Base-by-base conservation (phyloP, 257 asterid genomes). In the Rehmannia glutinosa region DNA sequence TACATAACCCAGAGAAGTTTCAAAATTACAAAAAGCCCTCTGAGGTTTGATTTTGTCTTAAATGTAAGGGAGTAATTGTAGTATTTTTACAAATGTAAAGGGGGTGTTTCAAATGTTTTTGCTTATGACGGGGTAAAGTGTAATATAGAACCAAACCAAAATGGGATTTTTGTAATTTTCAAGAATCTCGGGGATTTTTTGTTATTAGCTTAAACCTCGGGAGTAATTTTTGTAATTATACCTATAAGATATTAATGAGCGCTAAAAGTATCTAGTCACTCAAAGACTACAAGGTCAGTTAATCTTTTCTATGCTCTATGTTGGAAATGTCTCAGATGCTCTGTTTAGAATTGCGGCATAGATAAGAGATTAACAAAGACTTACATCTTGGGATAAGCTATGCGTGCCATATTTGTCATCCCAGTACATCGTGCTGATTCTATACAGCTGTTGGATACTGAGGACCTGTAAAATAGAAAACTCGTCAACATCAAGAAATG, bases 401-500 rank as follows among this genome's bases (percentile, higher is more conserved):
- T 93, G 97, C 0, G 98, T 87, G 79, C 97, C 98, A 55, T 92
- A 92, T 75, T 92, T 92, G 85, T 92, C 98, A 75, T 92, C 98
- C 98, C 98, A 92, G 76, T 92, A 93, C 99, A 93, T 90, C 17
- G 99, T 93, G 81, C 99, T 88, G 91, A 94, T 94, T 85, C 98
- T 84, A 79, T 93, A 93, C 68, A 93, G 87, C 79, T 93, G 97
- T 75, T 93, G 99, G 72, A 93, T 83, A 62, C 99, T 90, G 71
- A 93, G 94, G 60, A 90, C 97, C 97, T 93, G 77, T 43, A 57
- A 24, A 73, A 38, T 6, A 47, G 45, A 56, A 73, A 77, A 45
- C 59, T 55, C 3, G 8, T 72, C 55, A 56, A 46, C 33, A 20
- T 58, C 39, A 47, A 25, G 32, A 61, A 28, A 46, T 27, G 63